Evolutionary conservation across 176 grass and related monocot species (phyloP), one percentile per base, ranked within the genome.

Genomic region (Elymus sibiricus): DNA sequence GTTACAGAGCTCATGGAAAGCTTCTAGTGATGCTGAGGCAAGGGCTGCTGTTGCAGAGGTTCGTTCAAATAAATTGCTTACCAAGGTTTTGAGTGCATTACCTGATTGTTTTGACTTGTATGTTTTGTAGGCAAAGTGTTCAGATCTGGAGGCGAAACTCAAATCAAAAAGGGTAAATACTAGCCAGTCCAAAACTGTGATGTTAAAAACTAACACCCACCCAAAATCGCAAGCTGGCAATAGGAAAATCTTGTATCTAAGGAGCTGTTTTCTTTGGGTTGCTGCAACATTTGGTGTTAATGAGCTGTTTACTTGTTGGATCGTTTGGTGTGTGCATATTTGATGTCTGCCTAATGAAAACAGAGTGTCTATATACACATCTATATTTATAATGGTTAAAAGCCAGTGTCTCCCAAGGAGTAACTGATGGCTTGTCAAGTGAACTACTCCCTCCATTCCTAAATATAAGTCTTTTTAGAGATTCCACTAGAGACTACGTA

Each of bases 41-140:
- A 96, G 90, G 83, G 97, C 92, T 96, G 90, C 88, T 64, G 63
- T 91, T 58, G 87, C 92, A 15, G 94, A 99, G 97, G 97, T 99
- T 86, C 79, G 68, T 89, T 84, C 80, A 73, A 60, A 40, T 86
- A 59, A 15, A 37, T 44, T 86, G 6, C 70, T 6, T 84, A 74
- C 26, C 24, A 39, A 74, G 70, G 58, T 34, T 43, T 61, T 43
- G 35, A 43, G 10, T n/a, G 9, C 38, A 89, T 70, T 66, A 60
- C 60, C 49, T 74, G 44, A 83, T 42, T 79, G 9, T 83, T 82
- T 74, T 88, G 62, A 70, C 26, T 61, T 81, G 19, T 65, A 63
- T 65, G 73, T 9, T 82, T 25, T 83, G 80, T 86, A 99, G 97
- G 90, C 92, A 40, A 92, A 86, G 77, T 92, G 85, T 83, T 93